Conservation (phyloP, 2,329 filamentous ascomycete species). For the Verticillium klebahnii region DNA sequence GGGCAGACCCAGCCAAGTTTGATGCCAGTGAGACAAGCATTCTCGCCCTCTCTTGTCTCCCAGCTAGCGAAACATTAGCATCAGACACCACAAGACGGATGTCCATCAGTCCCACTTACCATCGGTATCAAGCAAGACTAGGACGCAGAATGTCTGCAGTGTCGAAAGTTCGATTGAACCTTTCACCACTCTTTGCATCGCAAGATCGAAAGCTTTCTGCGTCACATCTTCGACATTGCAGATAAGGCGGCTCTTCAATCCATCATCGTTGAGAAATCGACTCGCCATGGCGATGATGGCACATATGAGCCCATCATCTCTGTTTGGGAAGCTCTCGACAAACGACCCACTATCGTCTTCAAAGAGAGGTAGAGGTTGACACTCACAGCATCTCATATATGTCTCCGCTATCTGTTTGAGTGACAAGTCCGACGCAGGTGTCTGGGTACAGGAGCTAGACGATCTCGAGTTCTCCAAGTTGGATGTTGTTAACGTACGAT, state of each 20-base stretch:
- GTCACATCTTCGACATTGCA: neutral
- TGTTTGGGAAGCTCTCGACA: neutral
- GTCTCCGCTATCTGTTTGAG: neutral
- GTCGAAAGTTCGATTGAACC: constrained; percentile 29
- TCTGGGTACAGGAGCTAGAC: neutral
- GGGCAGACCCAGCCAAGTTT: neutral
- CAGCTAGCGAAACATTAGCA: neutral
- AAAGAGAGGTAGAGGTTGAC: neutral
- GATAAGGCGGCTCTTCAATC: neutral
- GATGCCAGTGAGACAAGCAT: neutral
- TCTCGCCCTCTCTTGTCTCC: neutral
- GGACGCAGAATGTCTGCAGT: constrained; percentile 24
- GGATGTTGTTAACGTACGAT: neutral
- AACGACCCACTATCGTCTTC: neutral
- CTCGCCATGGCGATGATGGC: neutral
- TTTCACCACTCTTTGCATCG: constrained; percentile 26
- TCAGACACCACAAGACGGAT: neutral
- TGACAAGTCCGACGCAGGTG: neutral
- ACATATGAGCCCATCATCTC: neutral
- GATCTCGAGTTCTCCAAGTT: neutral
- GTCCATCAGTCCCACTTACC: neutral
- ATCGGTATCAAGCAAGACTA: constrained; percentile 1
- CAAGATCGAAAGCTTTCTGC: constrained; percentile 1
- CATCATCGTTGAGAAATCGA: neutral
- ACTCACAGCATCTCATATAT: neutral